Evolutionary conservation across 2,329 filamentous ascomycete species (phyloP), one percentile per base, ranked within the genome.

Genomic region (Aureobasidium sp.): DNA sequence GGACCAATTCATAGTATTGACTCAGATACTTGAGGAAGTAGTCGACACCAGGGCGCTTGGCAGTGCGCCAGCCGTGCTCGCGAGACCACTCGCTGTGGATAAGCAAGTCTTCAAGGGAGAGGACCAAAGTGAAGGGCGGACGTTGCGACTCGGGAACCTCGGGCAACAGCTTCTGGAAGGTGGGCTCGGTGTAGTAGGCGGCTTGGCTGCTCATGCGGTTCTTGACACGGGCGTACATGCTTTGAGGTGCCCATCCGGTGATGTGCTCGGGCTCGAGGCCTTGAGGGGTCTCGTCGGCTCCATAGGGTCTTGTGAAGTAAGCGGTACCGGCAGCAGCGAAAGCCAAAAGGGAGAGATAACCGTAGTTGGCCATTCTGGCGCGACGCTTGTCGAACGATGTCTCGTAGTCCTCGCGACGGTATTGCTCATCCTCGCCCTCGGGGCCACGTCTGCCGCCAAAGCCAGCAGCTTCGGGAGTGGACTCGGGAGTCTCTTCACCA

Each of bases 11-110:
- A 73, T 97, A 99, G 82, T 99, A 97, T 75, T 97, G 92, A 76
- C 90, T 93, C 53, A 99, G 83, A 75, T 99, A 99, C 71, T 90
- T 90, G 66, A 99, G 79, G 79, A 99, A 99, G 79, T 99, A 99
- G 78, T 99, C 94, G 65, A 95, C 84, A 49, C 94, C 94, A 39
- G 94, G 94, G 55, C 94, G 85, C 80, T 99, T 99, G 31, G 94
- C 94, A 65, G 95, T 83, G 68, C 93, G 86, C 91, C 94, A 99
- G 63, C 94, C 94, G 72, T 97, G 89, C 73, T 97, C 90, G 62
- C 93, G 85, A 27, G 86, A 85, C 94, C 94, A 99, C 73, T 96
- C 91, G 71, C 90, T 96, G 78, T 97, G 93, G 34, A 99, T 86
- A 60, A 99, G 83, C 69, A 99, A 83, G 74, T 99, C 93, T 74